Base-by-base conservation (phyloP, 2,329 filamentous ascomycete species). In the Chalara sp. region DNA sequence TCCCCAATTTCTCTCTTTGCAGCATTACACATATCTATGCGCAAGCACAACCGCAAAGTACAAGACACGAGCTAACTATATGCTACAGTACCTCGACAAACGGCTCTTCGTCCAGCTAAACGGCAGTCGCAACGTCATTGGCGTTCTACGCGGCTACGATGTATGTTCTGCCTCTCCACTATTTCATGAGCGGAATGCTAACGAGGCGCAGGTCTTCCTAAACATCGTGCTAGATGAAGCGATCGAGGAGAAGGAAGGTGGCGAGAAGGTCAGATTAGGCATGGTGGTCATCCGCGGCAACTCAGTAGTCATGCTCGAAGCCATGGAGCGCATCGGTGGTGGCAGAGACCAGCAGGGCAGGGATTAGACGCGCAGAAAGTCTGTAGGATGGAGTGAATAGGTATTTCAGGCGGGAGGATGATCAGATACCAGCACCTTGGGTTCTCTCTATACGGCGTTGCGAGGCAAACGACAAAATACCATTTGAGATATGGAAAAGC, bases 241-340 rank as follows among this genome's bases (percentile, higher is more conserved):
- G 21, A 83, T 96, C 44, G 93, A 99, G 70, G 91, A 96, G 76
- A 96, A 95, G 71, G 79, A 86, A 21, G 88, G 88, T 55, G 90
- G 90, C 53, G 90, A 95, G 74, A 96, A 96, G 73, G 83, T 87
- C 59, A 81, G 84, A 63, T 78, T 97, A 53, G 93, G 93, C 67
- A 96, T 95, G 86, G 88, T 95, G 55, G 92, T 96, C 58, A 96
- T 99, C 64, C 88, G 95, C 61, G 93, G 93, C 58, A 99, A 99
- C 73, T 96, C 92, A 2, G 91, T 99, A 30, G 91, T 99, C 50
- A 96, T 99, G 92, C 81, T 99, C 50, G 95, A 99, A 72, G 89
- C 83, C 7, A 70, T 88, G 52, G 80, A 84, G 67, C 75, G 83
- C 63, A 85, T 87, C 59, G 81, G 80, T 56, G 79, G 80, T 53